phyloP scores from a whole-genome alignment of 768 basidiomycete species.

The Boletellus sp. region DNA sequence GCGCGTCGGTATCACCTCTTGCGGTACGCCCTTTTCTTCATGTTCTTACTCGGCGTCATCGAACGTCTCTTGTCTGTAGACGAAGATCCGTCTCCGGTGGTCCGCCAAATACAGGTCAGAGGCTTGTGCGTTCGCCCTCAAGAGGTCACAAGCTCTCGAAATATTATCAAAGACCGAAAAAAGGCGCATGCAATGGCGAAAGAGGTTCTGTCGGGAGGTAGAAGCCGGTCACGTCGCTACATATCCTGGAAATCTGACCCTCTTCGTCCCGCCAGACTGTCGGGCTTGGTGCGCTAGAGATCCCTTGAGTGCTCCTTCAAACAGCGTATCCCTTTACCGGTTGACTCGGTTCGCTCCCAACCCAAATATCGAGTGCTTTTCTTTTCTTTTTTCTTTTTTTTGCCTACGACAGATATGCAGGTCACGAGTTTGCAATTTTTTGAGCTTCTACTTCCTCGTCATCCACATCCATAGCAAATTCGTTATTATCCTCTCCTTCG shows the following conservation, averaged over 20 bases:
- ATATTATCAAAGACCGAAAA: constrained; percentile 35
- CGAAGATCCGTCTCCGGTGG: constrained; percentile 41
- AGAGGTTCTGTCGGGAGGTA: constrained; percentile 53
- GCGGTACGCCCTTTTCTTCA: constrained; percentile 7
- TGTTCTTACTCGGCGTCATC: too few species aligned
- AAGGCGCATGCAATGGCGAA: constrained; percentile 51
- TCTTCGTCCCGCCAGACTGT: constrained; percentile 12
- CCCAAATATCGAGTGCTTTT: neutral
- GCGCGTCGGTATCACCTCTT: constrained; percentile 12
- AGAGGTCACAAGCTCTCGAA: constrained; percentile 35
- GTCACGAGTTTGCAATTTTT: constrained; percentile 19
- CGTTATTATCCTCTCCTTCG: constrained; percentile 40
- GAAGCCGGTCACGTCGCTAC: neutral
- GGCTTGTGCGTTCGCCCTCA: constrained; percentile 47
- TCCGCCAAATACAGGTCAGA: constrained; percentile 49
- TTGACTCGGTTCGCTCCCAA: neutral
- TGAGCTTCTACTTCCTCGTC: constrained; percentile 50
- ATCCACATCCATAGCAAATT: constrained; percentile 45
- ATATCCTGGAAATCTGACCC: constrained; percentile 1
- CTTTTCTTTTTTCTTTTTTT: too few species aligned
- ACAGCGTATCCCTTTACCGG: neutral
- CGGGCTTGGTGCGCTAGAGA: constrained; percentile 14
- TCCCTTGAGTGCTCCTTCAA: constrained; percentile 5
- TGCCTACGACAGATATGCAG: neutral
- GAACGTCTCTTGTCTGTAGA: constrained; percentile 23